phyloP scores from a whole-genome alignment of 139 green algal species.

The Haematococcus lacustris region DNA sequence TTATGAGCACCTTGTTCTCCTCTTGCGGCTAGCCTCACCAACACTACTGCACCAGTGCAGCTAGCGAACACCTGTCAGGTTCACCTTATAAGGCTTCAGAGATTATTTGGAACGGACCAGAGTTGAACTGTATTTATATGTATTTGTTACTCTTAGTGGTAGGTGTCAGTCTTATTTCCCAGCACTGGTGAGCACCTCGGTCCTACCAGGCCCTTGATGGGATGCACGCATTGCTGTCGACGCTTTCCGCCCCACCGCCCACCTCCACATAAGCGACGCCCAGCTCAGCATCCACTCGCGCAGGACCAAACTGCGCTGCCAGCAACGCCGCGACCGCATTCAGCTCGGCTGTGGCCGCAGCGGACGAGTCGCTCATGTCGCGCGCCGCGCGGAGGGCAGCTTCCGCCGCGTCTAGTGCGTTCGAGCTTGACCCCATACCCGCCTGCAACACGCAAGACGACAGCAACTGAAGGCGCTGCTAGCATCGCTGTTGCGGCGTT shows the following conservation, averaged over 20 bases:
- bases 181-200: neutral
- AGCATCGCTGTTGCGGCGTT: neutral
- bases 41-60: no score
- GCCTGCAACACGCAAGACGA: neutral
- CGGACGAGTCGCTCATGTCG: slow-evolving; percentile 22
- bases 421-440: neutral
- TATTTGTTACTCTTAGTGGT: neutral
- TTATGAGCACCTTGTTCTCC: no score
- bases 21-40: no score
- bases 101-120: no score
- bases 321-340: slow-evolving; percentile 58
- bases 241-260: neutral
- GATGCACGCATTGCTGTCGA: neutral
- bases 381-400: slow-evolving; percentile 18
- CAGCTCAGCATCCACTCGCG: slow-evolving; percentile 34
- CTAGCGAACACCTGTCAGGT: no score
- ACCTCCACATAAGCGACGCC: slow-evolving; percentile 13
- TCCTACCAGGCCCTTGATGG: neutral
- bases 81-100: no score
- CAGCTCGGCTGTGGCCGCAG: slow-evolving; percentile 40
- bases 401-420: slow-evolving; percentile 26
- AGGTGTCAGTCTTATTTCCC: neutral
- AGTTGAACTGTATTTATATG: no score
- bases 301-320: slow-evolving; percentile 65
- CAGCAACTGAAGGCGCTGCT: neutral